Evolutionary conservation across 2,329 filamentous ascomycete genomes (phyloP).

Genomic region (Botrytis squamosa): DNA sequence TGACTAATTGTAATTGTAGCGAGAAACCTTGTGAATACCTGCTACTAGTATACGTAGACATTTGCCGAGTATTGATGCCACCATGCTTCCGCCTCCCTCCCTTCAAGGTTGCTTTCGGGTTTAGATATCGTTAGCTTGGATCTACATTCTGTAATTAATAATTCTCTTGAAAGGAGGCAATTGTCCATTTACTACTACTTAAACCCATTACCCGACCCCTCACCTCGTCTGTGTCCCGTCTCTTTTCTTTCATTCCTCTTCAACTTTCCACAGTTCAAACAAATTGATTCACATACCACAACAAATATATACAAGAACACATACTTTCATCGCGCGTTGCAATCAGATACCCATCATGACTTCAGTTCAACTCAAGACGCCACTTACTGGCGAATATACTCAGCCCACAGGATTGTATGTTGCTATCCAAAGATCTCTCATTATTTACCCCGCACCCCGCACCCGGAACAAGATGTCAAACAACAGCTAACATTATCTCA

Average conservation of each 20-base stretch:
- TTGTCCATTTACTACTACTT: background rate
- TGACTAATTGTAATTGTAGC: background rate
- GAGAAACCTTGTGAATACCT: background rate
- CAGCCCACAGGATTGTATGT: conserved; percentile 46
- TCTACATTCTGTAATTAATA: background rate
- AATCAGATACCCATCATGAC: conserved; percentile 30
- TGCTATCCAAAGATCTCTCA: background rate
- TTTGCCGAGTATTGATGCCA: background rate
- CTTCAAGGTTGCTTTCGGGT: background rate
- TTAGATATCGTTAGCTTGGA: background rate
- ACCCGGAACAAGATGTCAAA: background rate
- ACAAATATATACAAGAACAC: background rate
- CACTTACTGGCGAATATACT: conserved; percentile 38
- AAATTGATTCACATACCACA: background rate
- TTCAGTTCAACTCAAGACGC: conserved; percentile 35
- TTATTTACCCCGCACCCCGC: conserved; percentile 24
- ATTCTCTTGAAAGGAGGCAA: background rate
- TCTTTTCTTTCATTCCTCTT: background rate
- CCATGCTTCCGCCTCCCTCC: background rate
- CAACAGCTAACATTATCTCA: conserved; percentile 11
- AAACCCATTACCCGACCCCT: conserved; percentile 15
- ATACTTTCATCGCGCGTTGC: background rate
- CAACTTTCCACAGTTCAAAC: background rate
- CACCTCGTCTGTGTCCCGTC: background rate
- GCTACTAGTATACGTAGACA: background rate